Evolutionary conservation across 106 monocot species (phyloP).

Genomic region (Phalaenopsis equestris): DNA sequence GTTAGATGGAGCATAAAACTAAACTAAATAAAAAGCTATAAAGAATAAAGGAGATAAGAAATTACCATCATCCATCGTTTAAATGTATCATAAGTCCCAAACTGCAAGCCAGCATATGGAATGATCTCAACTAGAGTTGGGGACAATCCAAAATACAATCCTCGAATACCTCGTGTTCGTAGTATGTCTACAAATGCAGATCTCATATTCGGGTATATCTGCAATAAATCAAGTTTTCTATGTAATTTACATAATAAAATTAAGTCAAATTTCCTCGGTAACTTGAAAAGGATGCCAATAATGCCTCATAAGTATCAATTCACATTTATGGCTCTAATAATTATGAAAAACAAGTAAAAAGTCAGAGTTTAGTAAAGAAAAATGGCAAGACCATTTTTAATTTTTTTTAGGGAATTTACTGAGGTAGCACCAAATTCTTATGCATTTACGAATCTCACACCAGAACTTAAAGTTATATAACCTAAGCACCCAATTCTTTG

Average conservation of each 20-base stretch:
- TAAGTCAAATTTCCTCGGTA: background rate
- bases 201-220: slow-evolving; percentile 89
- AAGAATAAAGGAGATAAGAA: background rate
- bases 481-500: no score
- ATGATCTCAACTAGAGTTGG: slow-evolving; percentile 92
- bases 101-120: slow-evolving; percentile 96
- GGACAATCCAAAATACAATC: slow-evolving; percentile 81
- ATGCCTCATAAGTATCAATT: background rate
- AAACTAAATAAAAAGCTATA: background rate
- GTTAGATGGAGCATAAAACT: background rate
- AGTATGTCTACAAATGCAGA: slow-evolving; percentile 76
- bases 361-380: background rate
- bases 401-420: no score
- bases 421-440: no score
- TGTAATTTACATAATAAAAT: background rate
- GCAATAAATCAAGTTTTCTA: slow-evolving; percentile 12
- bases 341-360: background rate
- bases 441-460: no score
- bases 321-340: background rate
- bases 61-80: slow-evolving; percentile 94
- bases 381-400: background rate
- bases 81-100: slow-evolving; percentile 94
- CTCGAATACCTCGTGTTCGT: slow-evolving; percentile 60
- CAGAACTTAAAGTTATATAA: no score
- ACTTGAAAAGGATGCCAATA: background rate